These are phyloP conservation scores for Lupinus albus DNA, from an alignment of 306 rosid genomes.

Conservation along the genomic window DNA sequence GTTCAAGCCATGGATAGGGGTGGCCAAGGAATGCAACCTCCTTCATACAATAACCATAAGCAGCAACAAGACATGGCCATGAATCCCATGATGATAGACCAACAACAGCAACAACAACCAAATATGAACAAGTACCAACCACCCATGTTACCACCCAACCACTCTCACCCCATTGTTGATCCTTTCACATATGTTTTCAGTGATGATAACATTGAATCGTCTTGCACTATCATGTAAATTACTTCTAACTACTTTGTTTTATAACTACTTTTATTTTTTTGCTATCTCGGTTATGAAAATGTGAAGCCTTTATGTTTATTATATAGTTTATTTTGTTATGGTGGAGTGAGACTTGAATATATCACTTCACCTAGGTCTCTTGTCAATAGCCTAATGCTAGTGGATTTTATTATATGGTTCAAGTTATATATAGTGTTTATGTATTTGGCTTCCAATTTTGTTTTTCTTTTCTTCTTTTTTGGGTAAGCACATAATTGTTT, in stretches of 20 bases:
- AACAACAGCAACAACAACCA: constrained; percentile 50
- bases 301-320: constrained; percentile 22
- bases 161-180: constrained; percentile 41
- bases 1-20: constrained; percentile 62
- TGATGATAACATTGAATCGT: constrained; percentile 60
- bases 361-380: too few species aligned
- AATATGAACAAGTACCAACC: constrained; percentile 60
- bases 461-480: too few species aligned
- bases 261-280: neutral
- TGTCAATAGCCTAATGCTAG: too few species aligned
- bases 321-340: neutral
- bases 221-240: constrained; percentile 59
- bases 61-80: constrained; percentile 67
- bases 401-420: too few species aligned
- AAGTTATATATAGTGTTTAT: neutral
- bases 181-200: constrained; percentile 54
- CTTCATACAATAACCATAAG: constrained; percentile 43
- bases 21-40: constrained; percentile 59
- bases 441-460: too few species aligned
- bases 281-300: constrained; percentile 6
- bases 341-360: too few species aligned
- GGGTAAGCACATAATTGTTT: too few species aligned
- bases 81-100: constrained; percentile 85
- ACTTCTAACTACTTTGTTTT: neutral
- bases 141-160: constrained; percentile 55